These are phyloP conservation scores for Aureobasidium sp. DNA, from an alignment of 2,329 filamentous ascomycete species.

Conservation along the genomic window DNA sequence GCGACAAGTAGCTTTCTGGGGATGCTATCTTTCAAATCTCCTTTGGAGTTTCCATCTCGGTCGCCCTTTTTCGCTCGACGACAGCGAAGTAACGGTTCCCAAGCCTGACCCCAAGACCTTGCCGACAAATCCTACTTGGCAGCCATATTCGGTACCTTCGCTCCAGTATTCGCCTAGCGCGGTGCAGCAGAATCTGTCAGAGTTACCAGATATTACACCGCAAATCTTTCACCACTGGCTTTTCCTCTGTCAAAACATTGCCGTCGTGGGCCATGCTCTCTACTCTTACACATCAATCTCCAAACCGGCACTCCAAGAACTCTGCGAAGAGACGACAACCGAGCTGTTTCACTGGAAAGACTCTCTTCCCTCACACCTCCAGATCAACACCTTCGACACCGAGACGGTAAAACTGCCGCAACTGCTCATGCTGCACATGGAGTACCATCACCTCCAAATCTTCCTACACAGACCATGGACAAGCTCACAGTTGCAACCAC, in stretches of 20 bases:
- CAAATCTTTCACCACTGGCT: slow-evolving; percentile 25
- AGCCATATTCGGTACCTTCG: not conserved
- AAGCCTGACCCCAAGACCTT: slow-evolving; percentile 30
- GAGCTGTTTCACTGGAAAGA: slow-evolving; percentile 36
- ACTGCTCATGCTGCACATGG: slow-evolving; percentile 26
- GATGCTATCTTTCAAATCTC: slow-evolving; percentile 35
- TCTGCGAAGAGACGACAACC: slow-evolving; percentile 28
- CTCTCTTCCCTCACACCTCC: slow-evolving; percentile 32
- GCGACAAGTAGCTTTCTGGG: slow-evolving; percentile 38
- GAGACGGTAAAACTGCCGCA: slow-evolving; percentile 10
- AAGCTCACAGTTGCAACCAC: slow-evolving; percentile 37
- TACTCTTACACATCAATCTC: slow-evolving; percentile 22
- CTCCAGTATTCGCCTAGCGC: not conserved
- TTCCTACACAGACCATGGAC: slow-evolving; percentile 40
- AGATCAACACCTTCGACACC: slow-evolving; percentile 24
- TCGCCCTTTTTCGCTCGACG: slow-evolving; percentile 36
- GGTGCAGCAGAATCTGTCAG: not conserved
- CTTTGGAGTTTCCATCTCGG: slow-evolving; percentile 36
- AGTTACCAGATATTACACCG: slow-evolving; percentile 16
- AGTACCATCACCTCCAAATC: slow-evolving; percentile 40
- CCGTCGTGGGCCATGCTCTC: slow-evolving; percentile 37
- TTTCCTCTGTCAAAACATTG: slow-evolving; percentile 38
- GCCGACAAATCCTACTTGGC: not conserved
- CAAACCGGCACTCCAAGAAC: slow-evolving; percentile 33
- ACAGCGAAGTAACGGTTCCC: slow-evolving; percentile 34